Evolutionary conservation across 83 land plant species (phyloP).

Genomic region (Picea engelmannii): DNA sequence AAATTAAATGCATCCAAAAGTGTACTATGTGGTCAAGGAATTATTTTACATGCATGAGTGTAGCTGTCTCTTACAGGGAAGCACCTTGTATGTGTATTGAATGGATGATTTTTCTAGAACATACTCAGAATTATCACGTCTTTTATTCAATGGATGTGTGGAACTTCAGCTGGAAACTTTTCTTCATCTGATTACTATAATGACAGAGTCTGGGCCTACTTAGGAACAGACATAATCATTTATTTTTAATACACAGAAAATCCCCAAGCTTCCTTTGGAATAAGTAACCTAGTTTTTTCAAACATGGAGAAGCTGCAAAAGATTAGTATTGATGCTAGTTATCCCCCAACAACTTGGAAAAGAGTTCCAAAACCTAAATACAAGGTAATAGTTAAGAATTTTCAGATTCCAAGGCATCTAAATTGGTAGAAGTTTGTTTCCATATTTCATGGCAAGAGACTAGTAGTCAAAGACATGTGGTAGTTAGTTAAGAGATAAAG

Average conservation of each 20-base stretch:
- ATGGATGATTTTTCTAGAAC: constrained; percentile 53
- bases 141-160: constrained; percentile 61
- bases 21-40: background rate
- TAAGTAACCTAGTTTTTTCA: constrained; percentile 51
- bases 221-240: constrained; percentile 61
- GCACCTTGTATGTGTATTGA: constrained; percentile 44
- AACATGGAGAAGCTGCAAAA: constrained; percentile 6
- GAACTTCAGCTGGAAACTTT: constrained; percentile 78
- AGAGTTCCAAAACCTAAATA: too few species aligned
- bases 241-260: constrained; percentile 61
- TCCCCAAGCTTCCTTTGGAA: constrained; percentile 52
- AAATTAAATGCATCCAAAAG: too few species aligned
- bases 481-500: too few species aligned
- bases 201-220: constrained; percentile 71
- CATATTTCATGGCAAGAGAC: too few species aligned
- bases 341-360: constrained; percentile 61
- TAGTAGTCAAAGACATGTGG: too few species aligned
- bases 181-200: constrained; percentile 79
- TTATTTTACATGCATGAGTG: too few species aligned
- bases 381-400: too few species aligned
- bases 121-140: constrained; percentile 76
- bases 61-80: constrained; percentile 40
- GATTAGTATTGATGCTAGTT: constrained; percentile 18
- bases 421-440: too few species aligned
- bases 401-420: too few species aligned